phyloP scores from a whole-genome alignment of 768 basidiomycete genomes.

The Auricularia cornea region DNA sequence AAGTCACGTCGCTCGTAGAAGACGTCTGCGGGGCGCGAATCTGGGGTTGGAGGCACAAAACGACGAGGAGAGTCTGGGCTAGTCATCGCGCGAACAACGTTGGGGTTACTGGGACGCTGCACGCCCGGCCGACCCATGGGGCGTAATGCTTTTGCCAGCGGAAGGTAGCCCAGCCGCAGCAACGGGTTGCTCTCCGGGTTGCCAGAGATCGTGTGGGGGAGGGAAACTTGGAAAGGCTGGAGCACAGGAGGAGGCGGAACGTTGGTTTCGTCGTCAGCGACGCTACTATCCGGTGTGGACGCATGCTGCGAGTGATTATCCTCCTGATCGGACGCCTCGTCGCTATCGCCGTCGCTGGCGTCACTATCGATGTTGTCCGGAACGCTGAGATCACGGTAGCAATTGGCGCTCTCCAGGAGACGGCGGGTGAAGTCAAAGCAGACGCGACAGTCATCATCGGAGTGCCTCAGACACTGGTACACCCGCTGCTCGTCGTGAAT shows the following conservation, averaged over 20 bases:
- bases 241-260: background rate
- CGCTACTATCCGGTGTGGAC: no score
- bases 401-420: background rate
- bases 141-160: background rate
- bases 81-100: background rate
- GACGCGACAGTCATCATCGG: background rate
- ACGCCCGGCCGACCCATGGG: background rate
- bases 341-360: background rate
- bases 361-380: background rate
- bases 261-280: background rate
- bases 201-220: no score
- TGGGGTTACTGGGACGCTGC: background rate
- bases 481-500: background rate
- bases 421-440: background rate
- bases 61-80: background rate
- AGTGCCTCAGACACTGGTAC: background rate
- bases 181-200: no score
- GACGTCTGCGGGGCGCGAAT: background rate
- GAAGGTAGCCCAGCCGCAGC: no score
- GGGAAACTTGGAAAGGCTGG: no score
- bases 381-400: background rate
- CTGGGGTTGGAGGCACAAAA: background rate
- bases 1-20: background rate
- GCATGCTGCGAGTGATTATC: background rate
- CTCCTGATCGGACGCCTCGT: background rate